Evolutionary conservation across 192 early-diverging fungal species (phyloP).

Genomic region (Mortierella alpina): DNA sequence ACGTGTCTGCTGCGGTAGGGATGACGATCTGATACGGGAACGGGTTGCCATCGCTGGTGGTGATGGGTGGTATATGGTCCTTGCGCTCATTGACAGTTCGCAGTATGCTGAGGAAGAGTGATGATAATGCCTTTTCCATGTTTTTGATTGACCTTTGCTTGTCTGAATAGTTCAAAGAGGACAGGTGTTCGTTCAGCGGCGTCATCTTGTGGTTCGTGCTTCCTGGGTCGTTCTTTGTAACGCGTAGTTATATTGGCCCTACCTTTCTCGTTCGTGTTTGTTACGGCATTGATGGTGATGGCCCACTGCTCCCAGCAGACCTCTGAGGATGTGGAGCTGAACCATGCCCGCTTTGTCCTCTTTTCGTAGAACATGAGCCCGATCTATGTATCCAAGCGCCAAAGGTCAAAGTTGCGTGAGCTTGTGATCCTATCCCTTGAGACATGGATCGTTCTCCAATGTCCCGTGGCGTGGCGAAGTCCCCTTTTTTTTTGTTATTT

Average conservation of each 20-base stretch:
- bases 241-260: background rate
- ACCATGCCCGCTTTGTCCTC: constrained; percentile 70
- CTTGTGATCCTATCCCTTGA: constrained; percentile 1
- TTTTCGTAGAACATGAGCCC: constrained; percentile 73
- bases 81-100: constrained; percentile 70
- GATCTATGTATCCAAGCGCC: constrained; percentile 43
- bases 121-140: constrained; percentile 58
- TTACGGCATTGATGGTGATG: constrained; percentile 60
- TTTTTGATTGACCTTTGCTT: constrained; percentile 54
- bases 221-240: background rate
- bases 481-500: constrained; percentile 6
- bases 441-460: no score
- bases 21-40: constrained; percentile 75
- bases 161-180: constrained; percentile 44
- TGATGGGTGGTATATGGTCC: constrained; percentile 74
- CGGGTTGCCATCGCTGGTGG: constrained; percentile 65
- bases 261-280: constrained; percentile 63
- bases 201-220: background rate
- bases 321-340: constrained; percentile 61
- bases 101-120: constrained; percentile 62
- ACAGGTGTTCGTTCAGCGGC: background rate
- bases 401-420: background rate
- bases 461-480: background rate
- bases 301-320: constrained; percentile 76
- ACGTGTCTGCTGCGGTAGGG: constrained; percentile 59